Percentiles rank a stretch among this genome's conserved stretches.
phyloP scores from a whole-genome alignment of 805 yeast species.

The Ogataea populi-albae region DNA sequence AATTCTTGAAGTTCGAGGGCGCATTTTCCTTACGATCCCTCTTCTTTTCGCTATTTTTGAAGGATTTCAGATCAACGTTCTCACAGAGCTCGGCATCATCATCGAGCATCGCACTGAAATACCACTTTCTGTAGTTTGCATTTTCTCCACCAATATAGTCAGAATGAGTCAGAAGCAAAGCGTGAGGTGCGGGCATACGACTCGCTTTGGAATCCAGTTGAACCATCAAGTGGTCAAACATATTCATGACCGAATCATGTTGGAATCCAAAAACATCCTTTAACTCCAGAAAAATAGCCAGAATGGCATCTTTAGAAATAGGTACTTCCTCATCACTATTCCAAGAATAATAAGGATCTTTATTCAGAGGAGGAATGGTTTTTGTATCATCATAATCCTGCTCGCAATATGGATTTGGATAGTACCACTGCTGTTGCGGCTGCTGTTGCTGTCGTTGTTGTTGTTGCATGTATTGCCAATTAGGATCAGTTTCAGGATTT shows the following conservation, averaged over 20 bases:
- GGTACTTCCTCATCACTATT: slow-evolving; percentile 67
- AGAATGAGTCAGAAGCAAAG: slow-evolving; percentile 74
- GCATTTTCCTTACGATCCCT: slow-evolving; percentile 46
- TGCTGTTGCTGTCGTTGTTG: slow-evolving; percentile 10
- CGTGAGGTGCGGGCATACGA: slow-evolving; percentile 67
- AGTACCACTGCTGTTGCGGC: slow-evolving; percentile 7
- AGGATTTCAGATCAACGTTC: slow-evolving; percentile 59
- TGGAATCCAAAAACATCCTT: slow-evolving; percentile 81
- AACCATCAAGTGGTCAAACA: slow-evolving; percentile 75
- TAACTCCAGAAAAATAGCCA: slow-evolving; percentile 54
- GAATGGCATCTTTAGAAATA: slow-evolving; percentile 63
- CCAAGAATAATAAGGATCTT: slow-evolving; percentile 54
- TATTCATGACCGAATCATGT: slow-evolving; percentile 69
- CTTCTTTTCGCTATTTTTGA: slow-evolving; percentile 63
- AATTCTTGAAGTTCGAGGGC: slow-evolving; percentile 11
- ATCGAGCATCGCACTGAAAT: slow-evolving; percentile 79
- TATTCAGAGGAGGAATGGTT: slow-evolving; percentile 18
- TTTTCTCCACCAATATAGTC: slow-evolving; percentile 91
- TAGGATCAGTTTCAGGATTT: slow-evolving; percentile 10
- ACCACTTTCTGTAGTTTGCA: slow-evolving; percentile 90
- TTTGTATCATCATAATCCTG: slow-evolving; percentile 15
- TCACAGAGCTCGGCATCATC: slow-evolving; percentile 62
- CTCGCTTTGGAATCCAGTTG: slow-evolving; percentile 86
- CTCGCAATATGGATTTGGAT: slow-evolving; percentile 7
- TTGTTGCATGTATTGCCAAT: slow-evolving; percentile 18